Evolutionary conservation across 306 rosid genomes (phyloP), one percentile per base, ranked within the genome.

Genomic region (cucumber (Cucumis sativus)): DNA sequence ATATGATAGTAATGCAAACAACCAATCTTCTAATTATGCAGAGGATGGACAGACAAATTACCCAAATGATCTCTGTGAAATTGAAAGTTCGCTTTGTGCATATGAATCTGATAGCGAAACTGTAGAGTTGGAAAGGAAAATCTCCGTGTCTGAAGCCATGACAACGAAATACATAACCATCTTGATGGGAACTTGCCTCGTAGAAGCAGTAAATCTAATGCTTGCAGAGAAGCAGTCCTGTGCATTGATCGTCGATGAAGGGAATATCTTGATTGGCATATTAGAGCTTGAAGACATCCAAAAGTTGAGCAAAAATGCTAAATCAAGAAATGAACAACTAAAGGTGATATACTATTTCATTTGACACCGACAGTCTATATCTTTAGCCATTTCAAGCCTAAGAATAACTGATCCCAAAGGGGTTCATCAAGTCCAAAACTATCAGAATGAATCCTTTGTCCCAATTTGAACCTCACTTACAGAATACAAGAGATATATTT

Each of bases 61-160:
- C 41, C n/a, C 74, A 20, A 84, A 81, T 80, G 82, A 86, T 74
- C 92, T 86, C 71, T 87, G 87, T 86, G 90, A 95, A 82, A 81
- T 86, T 79, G 96, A 95, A 82, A 88, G 96, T 81, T 88, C 96
- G 11, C 92, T 88, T 55, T 87, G 93, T 79, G 74, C 88, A 37
- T 85, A 79, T 59, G 85, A 86, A 77, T 84, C 85, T 54, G 80
- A 88, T 78, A 78, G 52, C 76, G 91, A 85, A 73, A 55, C 79
- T 41, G 9, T 82, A 67, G 76, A 85, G 77, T 70, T 82, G 6
- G 87, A 68, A 84, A 82, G 82, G 82, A 89, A 82, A 82, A 84
- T 88, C 78, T 74, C 43, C 17, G 97, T 94, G 80, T 92, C 93
- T 1, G 92, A 92, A 80, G 98, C 98, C 87, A 92, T 94, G 97